Percentiles rank a stretch among this genome's conserved stretches.
Evolutionary conservation across 805 yeast genomes (phyloP).

Genomic region (Yarrowia deformans): DNA sequence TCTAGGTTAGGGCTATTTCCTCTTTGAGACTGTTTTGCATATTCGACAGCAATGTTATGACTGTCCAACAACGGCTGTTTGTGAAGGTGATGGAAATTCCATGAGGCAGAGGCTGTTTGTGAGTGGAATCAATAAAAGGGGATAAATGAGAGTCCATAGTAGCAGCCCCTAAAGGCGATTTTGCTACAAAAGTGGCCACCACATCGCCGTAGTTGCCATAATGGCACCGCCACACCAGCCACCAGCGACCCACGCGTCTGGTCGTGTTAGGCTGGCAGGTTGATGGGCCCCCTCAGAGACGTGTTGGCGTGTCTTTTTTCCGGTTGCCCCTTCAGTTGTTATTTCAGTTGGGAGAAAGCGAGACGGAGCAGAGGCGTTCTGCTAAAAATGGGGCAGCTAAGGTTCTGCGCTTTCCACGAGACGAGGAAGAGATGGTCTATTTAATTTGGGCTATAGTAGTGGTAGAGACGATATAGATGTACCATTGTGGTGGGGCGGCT

Average conservation of each 20-base stretch:
- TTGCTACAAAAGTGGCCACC: too few relatives aligned
- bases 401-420: background rate
- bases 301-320: constrained; percentile 19
- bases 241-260: constrained; percentile 2
- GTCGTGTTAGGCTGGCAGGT: background rate
- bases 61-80: background rate
- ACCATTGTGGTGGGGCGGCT: too few relatives aligned
- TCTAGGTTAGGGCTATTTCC: background rate
- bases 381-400: constrained; percentile 32
- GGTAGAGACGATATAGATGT: too few relatives aligned
- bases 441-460: too few relatives aligned
- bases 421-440: background rate
- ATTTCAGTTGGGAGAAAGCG: background rate
- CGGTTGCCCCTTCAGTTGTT: constrained; percentile 8
- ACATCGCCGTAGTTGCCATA: too few relatives aligned
- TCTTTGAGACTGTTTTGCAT: constrained; percentile 13
- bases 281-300: background rate
- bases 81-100: background rate
- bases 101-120: background rate
- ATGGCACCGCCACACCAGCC: constrained; percentile 27
- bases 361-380: background rate
- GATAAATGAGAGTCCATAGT: too few relatives aligned
- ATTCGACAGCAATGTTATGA: constrained; percentile 33
- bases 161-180: too few relatives aligned
- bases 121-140: too few relatives aligned